Percentiles rank a stretch among this genome's conserved stretches.
These are phyloP conservation scores for Delonix regia DNA, from an alignment of 306 rosid species.

Conservation along the genomic window DNA sequence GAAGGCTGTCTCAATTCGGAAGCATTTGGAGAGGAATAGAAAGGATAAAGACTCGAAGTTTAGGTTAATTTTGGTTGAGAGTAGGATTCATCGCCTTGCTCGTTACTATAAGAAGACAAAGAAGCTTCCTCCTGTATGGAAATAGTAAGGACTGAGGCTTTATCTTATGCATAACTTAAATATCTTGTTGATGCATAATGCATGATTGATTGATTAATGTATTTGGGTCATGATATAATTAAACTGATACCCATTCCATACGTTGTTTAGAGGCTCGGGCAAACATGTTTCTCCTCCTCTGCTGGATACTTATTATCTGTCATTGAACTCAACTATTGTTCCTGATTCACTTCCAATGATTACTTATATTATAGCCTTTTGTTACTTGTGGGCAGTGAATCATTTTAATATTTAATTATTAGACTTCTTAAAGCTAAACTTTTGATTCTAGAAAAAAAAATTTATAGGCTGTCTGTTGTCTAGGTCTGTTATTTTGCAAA, in stretches of 20 bases:
- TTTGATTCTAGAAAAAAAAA: no score
- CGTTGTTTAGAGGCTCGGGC: background rate
- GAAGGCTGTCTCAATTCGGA: constrained; percentile 19
- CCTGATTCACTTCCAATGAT: background rate
- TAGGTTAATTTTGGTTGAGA: constrained; percentile 17
- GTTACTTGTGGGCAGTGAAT: background rate
- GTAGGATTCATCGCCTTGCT: background rate
- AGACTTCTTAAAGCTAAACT: background rate
- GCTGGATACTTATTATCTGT: background rate
- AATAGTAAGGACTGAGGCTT: background rate
- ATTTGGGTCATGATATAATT: background rate
- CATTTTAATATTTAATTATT: background rate
- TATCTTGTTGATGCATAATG: background rate
- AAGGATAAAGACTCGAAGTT: constrained; percentile 1
- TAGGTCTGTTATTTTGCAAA: background rate
- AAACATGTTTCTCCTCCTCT: background rate
- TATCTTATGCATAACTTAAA: background rate
- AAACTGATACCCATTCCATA: background rate
- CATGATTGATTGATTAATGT: background rate
- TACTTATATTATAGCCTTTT: background rate
- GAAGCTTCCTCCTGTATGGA: constrained; percentile 26
- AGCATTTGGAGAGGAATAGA: constrained; percentile 22
- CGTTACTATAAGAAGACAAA: constrained; percentile 3
- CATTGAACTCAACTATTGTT: background rate
- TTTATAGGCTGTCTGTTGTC: background rate